Conservation (phyloP, 495 filamentous ascomycete genomes). For the Xylaria venustula region DNA sequence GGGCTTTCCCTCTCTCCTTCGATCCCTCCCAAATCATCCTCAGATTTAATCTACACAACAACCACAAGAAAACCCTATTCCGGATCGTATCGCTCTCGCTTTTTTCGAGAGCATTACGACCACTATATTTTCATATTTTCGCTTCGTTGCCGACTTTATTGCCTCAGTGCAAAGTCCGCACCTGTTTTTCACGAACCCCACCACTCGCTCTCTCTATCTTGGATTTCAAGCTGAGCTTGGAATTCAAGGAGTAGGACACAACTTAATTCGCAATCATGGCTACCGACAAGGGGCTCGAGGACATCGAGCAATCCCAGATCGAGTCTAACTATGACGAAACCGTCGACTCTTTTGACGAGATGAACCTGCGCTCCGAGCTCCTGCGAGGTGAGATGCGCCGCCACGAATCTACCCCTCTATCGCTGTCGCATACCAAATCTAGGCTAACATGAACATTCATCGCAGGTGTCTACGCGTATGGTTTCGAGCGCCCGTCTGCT, state of each 20-base stretch:
- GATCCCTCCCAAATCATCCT: slow-evolving; percentile 25
- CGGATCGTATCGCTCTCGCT: slow-evolving; percentile 48
- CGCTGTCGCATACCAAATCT: not conserved
- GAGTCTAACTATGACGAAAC: slow-evolving; percentile 99
- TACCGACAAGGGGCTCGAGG: slow-evolving; percentile 93
- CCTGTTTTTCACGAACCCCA: slow-evolving; percentile 45
- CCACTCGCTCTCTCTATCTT: slow-evolving; percentile 43
- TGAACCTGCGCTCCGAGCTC: slow-evolving; percentile 94
- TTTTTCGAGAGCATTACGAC: slow-evolving; percentile 37
- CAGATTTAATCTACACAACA: slow-evolving; percentile 30
- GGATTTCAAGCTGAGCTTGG: slow-evolving; percentile 65
- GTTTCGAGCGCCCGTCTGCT: slow-evolving; percentile 98
- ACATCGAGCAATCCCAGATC: slow-evolving; percentile 87
- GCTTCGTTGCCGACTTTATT: slow-evolving; percentile 40
- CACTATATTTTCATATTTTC: slow-evolving; percentile 39
- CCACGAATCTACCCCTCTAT: not conserved
- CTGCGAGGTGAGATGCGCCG: slow-evolving; percentile 73
- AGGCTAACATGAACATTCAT: slow-evolving; percentile 3
- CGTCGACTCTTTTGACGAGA: slow-evolving; percentile 97
- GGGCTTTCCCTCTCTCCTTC: slow-evolving; percentile 30
- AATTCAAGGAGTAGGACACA: slow-evolving; percentile 59
- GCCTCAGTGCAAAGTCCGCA: slow-evolving; percentile 38
- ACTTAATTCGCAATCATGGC: slow-evolving; percentile 84
- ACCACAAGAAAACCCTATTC: slow-evolving; percentile 18
- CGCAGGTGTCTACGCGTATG: slow-evolving; percentile 95